Conservation (phyloP, 345 rosid genomes). For the Anastatica hierochuntica region DNA sequence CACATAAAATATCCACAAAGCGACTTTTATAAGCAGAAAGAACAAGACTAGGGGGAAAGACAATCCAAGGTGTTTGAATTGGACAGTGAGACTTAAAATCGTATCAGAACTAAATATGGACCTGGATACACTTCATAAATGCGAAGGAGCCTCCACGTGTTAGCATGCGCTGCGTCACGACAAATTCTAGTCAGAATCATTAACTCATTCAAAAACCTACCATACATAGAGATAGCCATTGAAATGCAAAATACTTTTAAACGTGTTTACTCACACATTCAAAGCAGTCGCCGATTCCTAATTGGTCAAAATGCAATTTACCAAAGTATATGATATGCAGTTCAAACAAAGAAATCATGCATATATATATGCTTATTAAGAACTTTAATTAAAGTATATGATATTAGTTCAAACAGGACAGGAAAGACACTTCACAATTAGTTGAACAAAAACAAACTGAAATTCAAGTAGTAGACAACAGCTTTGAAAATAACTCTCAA, state of each 20-base stretch:
- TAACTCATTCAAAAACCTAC: background rate
- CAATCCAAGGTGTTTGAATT: background rate
- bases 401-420: too few species aligned
- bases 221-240: background rate
- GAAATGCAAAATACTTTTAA: background rate
- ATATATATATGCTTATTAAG: background rate
- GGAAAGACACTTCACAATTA: background rate
- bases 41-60: constrained; percentile 1
- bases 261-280: background rate
- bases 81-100: background rate
- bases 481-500: background rate
- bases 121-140: constrained; percentile 3
- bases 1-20: background rate
- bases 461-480: background rate
- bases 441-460: background rate
- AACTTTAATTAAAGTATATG: background rate
- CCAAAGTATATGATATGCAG: background rate
- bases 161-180: background rate
- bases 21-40: background rate
- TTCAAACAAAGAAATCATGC: background rate
- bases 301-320: too few species aligned
- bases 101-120: constrained; percentile 2
- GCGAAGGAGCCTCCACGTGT: constrained; percentile 6
- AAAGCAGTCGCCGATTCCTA: background rate
- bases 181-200: constrained; percentile 2